Evolutionary conservation across 192 early-diverging fungal genomes (phyloP).

Genomic region (Oehlia diaphana): DNA sequence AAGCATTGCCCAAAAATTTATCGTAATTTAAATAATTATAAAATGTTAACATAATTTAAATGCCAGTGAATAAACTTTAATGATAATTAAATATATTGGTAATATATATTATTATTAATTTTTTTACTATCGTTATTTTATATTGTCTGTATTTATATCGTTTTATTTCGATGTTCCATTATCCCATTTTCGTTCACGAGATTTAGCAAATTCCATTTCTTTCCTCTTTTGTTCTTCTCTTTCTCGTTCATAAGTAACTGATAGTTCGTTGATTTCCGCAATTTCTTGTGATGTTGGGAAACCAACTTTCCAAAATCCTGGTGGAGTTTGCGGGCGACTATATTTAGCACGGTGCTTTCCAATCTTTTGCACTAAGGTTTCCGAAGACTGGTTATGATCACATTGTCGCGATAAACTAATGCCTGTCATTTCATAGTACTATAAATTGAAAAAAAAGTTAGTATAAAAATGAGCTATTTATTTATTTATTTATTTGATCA

Average conservation of each 20-base stretch:
- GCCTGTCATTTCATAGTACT: slow-evolving; percentile 17
- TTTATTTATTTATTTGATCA: neutral
- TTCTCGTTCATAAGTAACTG: neutral
- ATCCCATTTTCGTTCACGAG: slow-evolving; percentile 3
- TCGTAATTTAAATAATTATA: no score
- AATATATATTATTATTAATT: neutral
- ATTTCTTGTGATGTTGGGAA: slow-evolving; percentile 10
- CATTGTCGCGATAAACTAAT: neutral
- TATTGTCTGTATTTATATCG: neutral
- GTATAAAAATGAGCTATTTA: no score
- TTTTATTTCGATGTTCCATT: neutral
- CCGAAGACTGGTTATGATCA: neutral
- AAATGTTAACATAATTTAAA: no score
- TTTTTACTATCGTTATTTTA: neutral
- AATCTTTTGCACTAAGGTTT: neutral
- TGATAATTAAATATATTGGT: no score
- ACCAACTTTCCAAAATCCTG: slow-evolving; percentile 16
- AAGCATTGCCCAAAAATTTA: no score
- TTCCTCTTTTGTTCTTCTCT: slow-evolving; percentile 10
- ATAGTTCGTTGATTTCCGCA: slow-evolving; percentile 2
- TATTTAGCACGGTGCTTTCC: neutral
- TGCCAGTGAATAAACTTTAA: no score
- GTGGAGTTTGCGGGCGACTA: slow-evolving; percentile 13
- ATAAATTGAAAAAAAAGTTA: neutral
- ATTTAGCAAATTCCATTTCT: neutral